Base-by-base conservation (phyloP, 2,329 filamentous ascomycete genomes). In the Stachybotrys elegans region DNA sequence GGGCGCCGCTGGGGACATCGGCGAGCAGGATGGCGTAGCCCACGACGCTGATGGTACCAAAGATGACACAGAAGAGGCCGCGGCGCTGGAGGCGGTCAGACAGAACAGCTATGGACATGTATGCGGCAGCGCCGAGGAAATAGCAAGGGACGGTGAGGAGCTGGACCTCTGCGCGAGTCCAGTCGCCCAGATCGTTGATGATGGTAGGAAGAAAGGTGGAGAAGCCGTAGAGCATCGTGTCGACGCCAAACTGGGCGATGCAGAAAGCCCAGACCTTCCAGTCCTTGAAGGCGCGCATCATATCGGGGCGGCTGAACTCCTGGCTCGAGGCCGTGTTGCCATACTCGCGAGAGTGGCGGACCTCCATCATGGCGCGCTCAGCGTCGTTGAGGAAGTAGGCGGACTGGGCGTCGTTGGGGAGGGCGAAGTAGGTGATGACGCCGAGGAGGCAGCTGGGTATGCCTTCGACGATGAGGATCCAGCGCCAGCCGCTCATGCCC, bases 61-160 rank as follows among this genome's bases (percentile, higher is more conserved):
- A 84, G 11, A 78, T 58, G 22, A 85, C 74, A 20, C 75, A 75
- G 50, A 84, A 86, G 0, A 87, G 51, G 1, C 76, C 86, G 32
- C 87, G 78, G 45, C 69, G 73, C 62, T 88, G 84, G 49, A 75
- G 70, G 43, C 74, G 73, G 58, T 92, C 87, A 5, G 83, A 88
- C 36, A 86, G 62, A 54, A 75, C 78, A 0, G 86, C 86, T 3
- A 80, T 71, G 8, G 71, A 50, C 59, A 91, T 77, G 59, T 89
- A 91, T 0, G 76, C 78, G 6, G 83, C 70, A 0, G 86, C 86
- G 4, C 86, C 87, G 5, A 89, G 61, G 5, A 80, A 79, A 59
- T 91, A 91, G 62, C 84, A 88, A 0, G 87, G 87, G 38, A 92
- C 85, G 0, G 87, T 91, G 25, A 91, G 74, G 23, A 87, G 78